Percentiles rank a stretch among this genome's conserved stretches.
These are phyloP conservation scores for Fomitiporia mediterranea DNA, from an alignment of 1,284 basidiomycete genomes.

Conservation along the genomic window DNA sequence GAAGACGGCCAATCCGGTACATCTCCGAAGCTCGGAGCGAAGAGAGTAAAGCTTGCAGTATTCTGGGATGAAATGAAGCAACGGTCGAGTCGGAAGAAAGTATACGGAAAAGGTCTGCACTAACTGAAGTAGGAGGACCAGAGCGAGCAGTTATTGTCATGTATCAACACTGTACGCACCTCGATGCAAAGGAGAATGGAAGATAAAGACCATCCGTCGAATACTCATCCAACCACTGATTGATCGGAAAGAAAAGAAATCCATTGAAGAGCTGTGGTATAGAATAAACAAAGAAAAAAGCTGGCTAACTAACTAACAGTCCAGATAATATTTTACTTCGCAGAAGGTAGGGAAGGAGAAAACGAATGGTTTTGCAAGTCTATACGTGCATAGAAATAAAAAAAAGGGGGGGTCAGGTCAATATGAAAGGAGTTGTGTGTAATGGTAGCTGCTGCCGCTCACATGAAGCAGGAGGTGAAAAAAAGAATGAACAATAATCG, in stretches of 20 bases:
- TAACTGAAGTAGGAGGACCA: too few relatives aligned
- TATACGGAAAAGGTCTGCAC: conserved; percentile 49
- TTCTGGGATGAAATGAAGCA: conserved; percentile 68
- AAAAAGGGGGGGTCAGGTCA: neutral
- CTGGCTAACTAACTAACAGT: neutral
- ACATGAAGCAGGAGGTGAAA: too few relatives aligned
- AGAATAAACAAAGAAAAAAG: neutral
- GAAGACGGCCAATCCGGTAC: conserved; percentile 34
- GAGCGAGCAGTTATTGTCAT: too few relatives aligned
- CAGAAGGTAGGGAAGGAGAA: neutral
- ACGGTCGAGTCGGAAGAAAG: conserved; percentile 64
- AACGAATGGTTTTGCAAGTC: neutral
- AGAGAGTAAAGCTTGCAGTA: conserved; percentile 45
- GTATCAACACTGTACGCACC: too few relatives aligned
- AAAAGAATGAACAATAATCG: too few relatives aligned
- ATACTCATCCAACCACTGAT: too few relatives aligned
- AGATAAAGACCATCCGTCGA: too few relatives aligned
- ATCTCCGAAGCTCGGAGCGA: conserved; percentile 6
- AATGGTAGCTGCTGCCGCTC: neutral
- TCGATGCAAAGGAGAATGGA: too few relatives aligned
- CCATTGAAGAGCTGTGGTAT: conserved; percentile 4
- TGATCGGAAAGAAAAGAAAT: neutral
- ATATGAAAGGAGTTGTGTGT: neutral
- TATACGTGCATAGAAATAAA: neutral
- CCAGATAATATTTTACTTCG: neutral